These are phyloP conservation scores for Dictyostelium brefeldianum DNA, from an alignment of 78 protist genomes.

Conservation along the genomic window DNA sequence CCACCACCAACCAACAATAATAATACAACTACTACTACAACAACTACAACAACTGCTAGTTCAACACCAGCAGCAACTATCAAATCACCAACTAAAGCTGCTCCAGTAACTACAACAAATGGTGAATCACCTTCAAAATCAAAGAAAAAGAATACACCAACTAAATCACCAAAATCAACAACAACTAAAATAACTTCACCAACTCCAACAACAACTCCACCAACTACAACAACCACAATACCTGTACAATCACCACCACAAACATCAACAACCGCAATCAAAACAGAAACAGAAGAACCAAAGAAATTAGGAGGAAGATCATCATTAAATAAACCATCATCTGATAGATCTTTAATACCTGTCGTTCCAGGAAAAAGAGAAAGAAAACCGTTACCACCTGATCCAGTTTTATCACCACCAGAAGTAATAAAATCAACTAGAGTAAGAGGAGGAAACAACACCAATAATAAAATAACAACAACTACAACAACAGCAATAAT, in stretches of 20 bases:
- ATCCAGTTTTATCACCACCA: background rate
- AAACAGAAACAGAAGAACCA: background rate
- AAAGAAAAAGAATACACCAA: slow-evolving; percentile 1
- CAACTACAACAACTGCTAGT: background rate
- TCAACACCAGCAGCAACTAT: background rate
- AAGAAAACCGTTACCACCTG: background rate
- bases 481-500: slow-evolving; percentile 1
- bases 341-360: slow-evolving; percentile 3
- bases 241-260: background rate
- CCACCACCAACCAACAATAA: background rate
- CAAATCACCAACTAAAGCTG: background rate
- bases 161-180: background rate
- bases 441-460: background rate
- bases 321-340: slow-evolving; percentile 6
- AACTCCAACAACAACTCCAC: background rate
- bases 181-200: background rate
- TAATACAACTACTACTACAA: background rate
- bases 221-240: background rate
- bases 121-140: background rate
- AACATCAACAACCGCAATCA: background rate
- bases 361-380: slow-evolving; percentile 13
- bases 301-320: slow-evolving; percentile 5
- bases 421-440: slow-evolving; percentile 1
- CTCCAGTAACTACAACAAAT: background rate
- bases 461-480: background rate